Conservation (phyloP, 176 grass and related monocot genomes). For the Rhynchospora tenuis region DNA sequence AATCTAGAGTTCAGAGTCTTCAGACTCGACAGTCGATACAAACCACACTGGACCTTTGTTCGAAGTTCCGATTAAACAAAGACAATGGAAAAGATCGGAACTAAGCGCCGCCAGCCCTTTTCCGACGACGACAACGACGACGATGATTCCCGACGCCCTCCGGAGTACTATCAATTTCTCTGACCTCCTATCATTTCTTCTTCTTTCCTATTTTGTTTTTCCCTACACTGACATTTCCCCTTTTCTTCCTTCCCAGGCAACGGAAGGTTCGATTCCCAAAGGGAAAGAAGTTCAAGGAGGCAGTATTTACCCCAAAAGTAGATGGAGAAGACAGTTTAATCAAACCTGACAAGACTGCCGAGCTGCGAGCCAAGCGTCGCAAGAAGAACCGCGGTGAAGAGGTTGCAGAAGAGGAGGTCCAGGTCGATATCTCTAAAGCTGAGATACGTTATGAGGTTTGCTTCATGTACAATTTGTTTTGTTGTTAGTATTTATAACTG, state of each 20-base stretch:
- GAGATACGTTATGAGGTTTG: slow-evolving; percentile 77
- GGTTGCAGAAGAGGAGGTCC: slow-evolving; percentile 35
- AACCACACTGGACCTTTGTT: neutral
- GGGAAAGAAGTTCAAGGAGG: slow-evolving; percentile 72
- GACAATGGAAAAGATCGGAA: slow-evolving; percentile 30
- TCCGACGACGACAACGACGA: slow-evolving; percentile 28
- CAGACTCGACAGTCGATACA: too few species aligned
- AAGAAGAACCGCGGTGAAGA: slow-evolving; percentile 35
- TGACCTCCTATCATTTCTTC: neutral
- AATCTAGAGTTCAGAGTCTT: too few species aligned
- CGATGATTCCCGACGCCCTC: slow-evolving; percentile 7
- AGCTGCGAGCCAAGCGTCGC: slow-evolving; percentile 59
- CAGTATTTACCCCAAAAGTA: neutral
- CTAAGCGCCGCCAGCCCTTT: slow-evolving; percentile 31
- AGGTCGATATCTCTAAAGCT: slow-evolving; percentile 37
- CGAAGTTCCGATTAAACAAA: slow-evolving; percentile 1
- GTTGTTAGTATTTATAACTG: neutral
- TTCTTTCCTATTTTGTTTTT: neutral
- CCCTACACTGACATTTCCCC: slow-evolving; percentile 15
- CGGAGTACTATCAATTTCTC: slow-evolving; percentile 23
- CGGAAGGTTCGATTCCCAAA: slow-evolving; percentile 78
- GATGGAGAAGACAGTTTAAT: slow-evolving; percentile 46
- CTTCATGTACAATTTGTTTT: neutral
- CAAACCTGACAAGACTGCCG: slow-evolving; percentile 56
- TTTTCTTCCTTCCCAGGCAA: slow-evolving; percentile 35